Conservation (phyloP, 768 basidiomycete species). For the Lentinula edodes region DNA sequence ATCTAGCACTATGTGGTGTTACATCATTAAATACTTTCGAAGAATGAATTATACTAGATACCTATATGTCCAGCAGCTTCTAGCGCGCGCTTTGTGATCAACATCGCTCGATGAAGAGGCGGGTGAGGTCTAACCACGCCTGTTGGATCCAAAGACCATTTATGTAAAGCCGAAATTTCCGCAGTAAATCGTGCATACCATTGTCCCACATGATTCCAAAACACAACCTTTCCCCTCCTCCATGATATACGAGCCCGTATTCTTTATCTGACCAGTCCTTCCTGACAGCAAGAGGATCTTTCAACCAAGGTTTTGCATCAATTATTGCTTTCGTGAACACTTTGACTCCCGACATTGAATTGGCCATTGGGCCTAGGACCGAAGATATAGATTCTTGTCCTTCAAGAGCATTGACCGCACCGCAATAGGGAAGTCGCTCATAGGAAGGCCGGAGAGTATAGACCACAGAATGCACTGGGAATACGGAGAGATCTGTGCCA, state of each 20-base stretch:
- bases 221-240: slow-evolving; percentile 42
- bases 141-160: not conserved
- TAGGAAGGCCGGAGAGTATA: slow-evolving; percentile 67
- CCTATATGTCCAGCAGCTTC: slow-evolving; percentile 61
- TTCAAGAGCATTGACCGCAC: slow-evolving; percentile 57
- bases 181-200: slow-evolving; percentile 22
- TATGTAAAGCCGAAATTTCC: not conserved
- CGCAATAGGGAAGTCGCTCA: slow-evolving; percentile 65
- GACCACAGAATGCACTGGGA: slow-evolving; percentile 59
- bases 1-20: slow-evolving; percentile 49
- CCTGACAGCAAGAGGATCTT: slow-evolving; percentile 52
- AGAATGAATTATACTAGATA: slow-evolving; percentile 15
- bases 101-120: slow-evolving; percentile 56
- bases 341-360: slow-evolving; percentile 55
- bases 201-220: slow-evolving; percentile 68
- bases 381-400: slow-evolving; percentile 71
- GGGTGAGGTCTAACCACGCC: slow-evolving; percentile 47
- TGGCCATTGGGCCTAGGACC: slow-evolving; percentile 69
- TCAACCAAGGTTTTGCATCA: slow-evolving; percentile 55
- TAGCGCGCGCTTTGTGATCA: slow-evolving; percentile 50
- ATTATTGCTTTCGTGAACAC: slow-evolving; percentile 61
- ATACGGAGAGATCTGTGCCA: slow-evolving; percentile 61
- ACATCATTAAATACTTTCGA: too few relatives aligned
- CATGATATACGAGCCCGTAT: slow-evolving; percentile 54
- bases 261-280: slow-evolving; percentile 58